Percentiles rank a stretch among this genome's conserved stretches.
phyloP scores from a whole-genome alignment of 2,329 filamentous ascomycete genomes.

The Fusarium sp. region DNA sequence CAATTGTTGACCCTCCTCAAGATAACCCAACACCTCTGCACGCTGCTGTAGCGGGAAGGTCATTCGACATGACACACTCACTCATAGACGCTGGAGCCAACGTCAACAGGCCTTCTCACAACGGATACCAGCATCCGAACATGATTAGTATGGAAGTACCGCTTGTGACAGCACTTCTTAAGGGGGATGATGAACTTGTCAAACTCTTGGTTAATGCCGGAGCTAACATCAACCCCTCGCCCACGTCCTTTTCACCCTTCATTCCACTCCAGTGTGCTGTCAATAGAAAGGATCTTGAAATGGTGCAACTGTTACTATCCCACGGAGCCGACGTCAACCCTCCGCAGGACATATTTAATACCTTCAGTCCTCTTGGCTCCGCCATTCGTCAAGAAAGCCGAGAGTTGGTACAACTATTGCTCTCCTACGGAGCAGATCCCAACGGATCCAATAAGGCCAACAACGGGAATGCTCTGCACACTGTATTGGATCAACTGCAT shows the following conservation, averaged over 20 bases:
- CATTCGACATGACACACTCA: too few species aligned
- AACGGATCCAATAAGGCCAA: too few species aligned
- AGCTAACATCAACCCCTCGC: neutral
- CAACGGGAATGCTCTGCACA: too few species aligned
- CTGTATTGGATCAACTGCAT: too few species aligned
- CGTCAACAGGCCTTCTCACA: neutral
- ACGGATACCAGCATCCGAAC: fast-evolving
- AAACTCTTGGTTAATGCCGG: neutral
- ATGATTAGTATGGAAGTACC: neutral
- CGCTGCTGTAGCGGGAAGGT: fast-evolving
- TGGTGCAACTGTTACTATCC: neutral
- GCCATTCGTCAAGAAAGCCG: too few species aligned
- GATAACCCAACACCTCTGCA: neutral
- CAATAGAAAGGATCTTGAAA: neutral
- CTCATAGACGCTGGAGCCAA: neutral
- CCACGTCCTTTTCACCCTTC: too few species aligned
- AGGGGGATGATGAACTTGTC: neutral
- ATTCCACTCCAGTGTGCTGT: too few species aligned
- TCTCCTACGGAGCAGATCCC: neutral
- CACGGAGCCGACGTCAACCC: too few species aligned
- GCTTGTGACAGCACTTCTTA: neutral
- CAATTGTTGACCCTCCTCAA: neutral
- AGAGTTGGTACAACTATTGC: too few species aligned
- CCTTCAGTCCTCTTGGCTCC: too few species aligned
- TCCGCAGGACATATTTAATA: too few species aligned